Base-by-base conservation (phyloP, 1,284 basidiomycete genomes). In the Lentinula novae-zelandiae region DNA sequence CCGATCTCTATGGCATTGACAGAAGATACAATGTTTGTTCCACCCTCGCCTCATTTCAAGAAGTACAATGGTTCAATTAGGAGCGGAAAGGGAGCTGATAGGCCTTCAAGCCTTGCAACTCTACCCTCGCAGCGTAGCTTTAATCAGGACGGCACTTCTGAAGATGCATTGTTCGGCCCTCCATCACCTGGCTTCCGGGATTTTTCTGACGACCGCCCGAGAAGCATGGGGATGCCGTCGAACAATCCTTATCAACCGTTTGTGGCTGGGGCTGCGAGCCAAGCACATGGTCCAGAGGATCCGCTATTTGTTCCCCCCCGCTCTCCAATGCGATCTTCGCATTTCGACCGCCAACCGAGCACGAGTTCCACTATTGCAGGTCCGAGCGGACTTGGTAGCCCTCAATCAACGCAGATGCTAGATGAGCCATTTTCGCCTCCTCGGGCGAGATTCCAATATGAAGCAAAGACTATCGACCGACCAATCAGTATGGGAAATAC, bases 1-100 rank as follows among this genome's bases (percentile, higher is more conserved):
- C 86, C 87, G 5, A 87, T 90, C 46, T 90, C 88, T 39, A 86
- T 89, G 86, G 88, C 88, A 33, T 70, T 90, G 64, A 86, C 85
- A 22, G 89, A 90, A 58, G 87, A 89, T 67, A 87, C 86, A 3
- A 59, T 71, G 65, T 87, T 89, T 67, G 78, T 82, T 8, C 84
- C 85, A 22, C 85, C 86, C 20, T 81, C 83, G 0, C 86, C 89
- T 10, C 79, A 82, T 34, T 90, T 88, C 75, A 77, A 81, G 65
- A 76, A 75, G 60, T 71, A 75, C 63, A 76, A 79, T 58, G 73
- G 70, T 22, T 71, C 70, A 15, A 60, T 65, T 20, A 20, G 40
- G n/a, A 39, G 17, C 46, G 54, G 54, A 34, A 60, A 54, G 17
- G 53, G 38, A 17, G 64, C 64, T 10, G 68, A 69, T 56, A 55